Evolutionary conservation across 768 basidiomycete genomes (phyloP), one percentile per base, ranked within the genome.

Genomic region (Panus rudis): DNA sequence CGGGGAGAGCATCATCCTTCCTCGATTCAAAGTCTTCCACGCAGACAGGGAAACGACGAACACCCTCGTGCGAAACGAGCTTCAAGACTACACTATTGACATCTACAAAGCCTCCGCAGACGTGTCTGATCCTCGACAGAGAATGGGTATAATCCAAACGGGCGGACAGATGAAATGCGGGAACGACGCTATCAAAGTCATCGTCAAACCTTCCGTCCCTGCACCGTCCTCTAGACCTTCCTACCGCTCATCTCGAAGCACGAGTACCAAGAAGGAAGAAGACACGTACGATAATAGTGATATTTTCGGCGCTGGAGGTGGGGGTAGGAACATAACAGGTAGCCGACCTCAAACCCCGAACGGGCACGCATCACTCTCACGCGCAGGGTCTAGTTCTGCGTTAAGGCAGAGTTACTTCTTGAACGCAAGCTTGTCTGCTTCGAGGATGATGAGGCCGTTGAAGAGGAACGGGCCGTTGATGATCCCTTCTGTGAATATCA

Each of bases 21-120:
- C 87, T 3, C 70, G 73, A 12, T 85, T 90, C 53, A 78, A 74
- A 14, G 73, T 88, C 13, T 70, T 85, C 13, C 75, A 80, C 8
- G 75, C 81, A 2, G 80, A 89, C 52, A 63, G 66, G 6, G 83
- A 89, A 58, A 66, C 68, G 11, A 72, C 74, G 10, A 66, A 75
- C 2, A 76, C 72, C 26, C 62, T 71, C n/a, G 66, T 86, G 45
- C 72, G 73, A 31, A 84, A 84, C 54, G 79, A 79, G 45, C 62
- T 72, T 3, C 71, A 76, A 21, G 63, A 61, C 17, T 61, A 65
- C 17, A 70, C 63, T 16, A 64, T 89, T 6, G 82, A 85, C 50
- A 75, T 88, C 4, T 81, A 75, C 51, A 72, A 76, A 49, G 67
- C 76, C 7, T 68, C 69, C 6, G 79, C 78, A 2, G 74, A 78